Evolutionary conservation across 2,329 filamentous ascomycete genomes (phyloP).

Genomic region (Neofusicoccum parvum): DNA sequence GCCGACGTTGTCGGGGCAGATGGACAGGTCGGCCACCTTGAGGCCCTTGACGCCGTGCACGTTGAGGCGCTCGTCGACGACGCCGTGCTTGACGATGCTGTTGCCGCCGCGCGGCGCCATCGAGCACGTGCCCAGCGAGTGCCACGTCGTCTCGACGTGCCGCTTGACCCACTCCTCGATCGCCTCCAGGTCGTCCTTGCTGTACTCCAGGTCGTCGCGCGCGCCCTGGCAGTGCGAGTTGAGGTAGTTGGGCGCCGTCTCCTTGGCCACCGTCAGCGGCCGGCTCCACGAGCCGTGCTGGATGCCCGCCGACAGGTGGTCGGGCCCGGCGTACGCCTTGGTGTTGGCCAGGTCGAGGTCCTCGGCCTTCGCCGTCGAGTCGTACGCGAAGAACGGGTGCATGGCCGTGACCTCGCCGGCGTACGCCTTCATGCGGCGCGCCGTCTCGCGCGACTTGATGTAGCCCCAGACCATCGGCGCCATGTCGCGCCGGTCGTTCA

Average conservation of each 20-base stretch:
- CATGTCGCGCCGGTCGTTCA: conserved; percentile 86
- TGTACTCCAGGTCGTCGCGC: conserved; percentile 68
- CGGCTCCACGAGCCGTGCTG: conserved; percentile 71
- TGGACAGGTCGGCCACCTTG: conserved; percentile 75
- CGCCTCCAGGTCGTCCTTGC: conserved; percentile 62
- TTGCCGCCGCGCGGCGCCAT: conserved; percentile 78
- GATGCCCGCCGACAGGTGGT: conserved; percentile 71
- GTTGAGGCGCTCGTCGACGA: conserved; percentile 75
- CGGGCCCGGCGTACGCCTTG: conserved; percentile 72
- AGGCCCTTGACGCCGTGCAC: conserved; percentile 76
- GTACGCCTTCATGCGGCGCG: conserved; percentile 75
- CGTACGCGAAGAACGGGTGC: conserved; percentile 73
- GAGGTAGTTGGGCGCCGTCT: conserved; percentile 53
- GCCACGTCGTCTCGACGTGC: conserved; percentile 78
- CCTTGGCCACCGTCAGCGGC: conserved; percentile 59
- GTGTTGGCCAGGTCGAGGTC: conserved; percentile 77
- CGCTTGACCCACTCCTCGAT: conserved; percentile 65
- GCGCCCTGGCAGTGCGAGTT: conserved; percentile 66
- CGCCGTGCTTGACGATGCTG: conserved; percentile 77
- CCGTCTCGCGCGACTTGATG: conserved; percentile 80
- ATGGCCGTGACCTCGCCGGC: conserved; percentile 66
- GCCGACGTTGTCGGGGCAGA: conserved; percentile 78
- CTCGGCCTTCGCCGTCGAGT: conserved; percentile 68
- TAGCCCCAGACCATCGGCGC: conserved; percentile 79
- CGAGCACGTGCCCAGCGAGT: conserved; percentile 68